Conservation (phyloP, 169 alveolate species). For the Plasmodium berghei region DNA sequence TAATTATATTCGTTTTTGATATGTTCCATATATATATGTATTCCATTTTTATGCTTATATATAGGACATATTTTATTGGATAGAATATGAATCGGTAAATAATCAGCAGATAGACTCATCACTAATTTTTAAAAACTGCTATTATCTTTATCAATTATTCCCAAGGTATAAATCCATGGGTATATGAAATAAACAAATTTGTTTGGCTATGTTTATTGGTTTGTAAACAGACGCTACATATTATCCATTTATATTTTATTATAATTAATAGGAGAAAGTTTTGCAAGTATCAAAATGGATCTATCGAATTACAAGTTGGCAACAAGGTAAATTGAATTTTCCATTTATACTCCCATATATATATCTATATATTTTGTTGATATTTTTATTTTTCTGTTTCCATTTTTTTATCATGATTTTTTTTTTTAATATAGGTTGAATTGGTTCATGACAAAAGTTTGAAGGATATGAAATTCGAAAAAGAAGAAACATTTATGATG, state of each 20-base stretch:
- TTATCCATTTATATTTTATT: neutral
- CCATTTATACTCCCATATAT: neutral
- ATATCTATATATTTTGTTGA: neutral
- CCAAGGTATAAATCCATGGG: slow-evolving; percentile 24
- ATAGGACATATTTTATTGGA: slow-evolving; percentile 65
- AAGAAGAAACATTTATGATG: slow-evolving; percentile 62
- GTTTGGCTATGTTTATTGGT: too few species aligned
- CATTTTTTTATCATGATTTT: neutral
- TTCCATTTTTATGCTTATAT: neutral
- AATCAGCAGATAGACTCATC: slow-evolving; percentile 18
- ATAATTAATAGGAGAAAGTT: slow-evolving; percentile 40
- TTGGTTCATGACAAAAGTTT: slow-evolving; percentile 41
- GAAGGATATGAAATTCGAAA: slow-evolving; percentile 59
- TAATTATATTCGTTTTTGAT: too few species aligned
- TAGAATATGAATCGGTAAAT: slow-evolving; percentile 50
- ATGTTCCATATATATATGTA: neutral
- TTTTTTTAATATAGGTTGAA: slow-evolving; percentile 17
- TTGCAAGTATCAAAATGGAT: slow-evolving; percentile 59
- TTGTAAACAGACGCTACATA: too few species aligned
- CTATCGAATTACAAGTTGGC: slow-evolving; percentile 55
- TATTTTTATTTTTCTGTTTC: neutral
- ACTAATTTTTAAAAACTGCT: slow-evolving; percentile 21
- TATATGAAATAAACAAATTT: neutral
- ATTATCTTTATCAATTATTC: slow-evolving; percentile 35
- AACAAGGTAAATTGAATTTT: slow-evolving; percentile 29